Evolutionary conservation across 371 early-diverging fungal genomes (phyloP).

Genomic region (Parasitella parasitica): DNA sequence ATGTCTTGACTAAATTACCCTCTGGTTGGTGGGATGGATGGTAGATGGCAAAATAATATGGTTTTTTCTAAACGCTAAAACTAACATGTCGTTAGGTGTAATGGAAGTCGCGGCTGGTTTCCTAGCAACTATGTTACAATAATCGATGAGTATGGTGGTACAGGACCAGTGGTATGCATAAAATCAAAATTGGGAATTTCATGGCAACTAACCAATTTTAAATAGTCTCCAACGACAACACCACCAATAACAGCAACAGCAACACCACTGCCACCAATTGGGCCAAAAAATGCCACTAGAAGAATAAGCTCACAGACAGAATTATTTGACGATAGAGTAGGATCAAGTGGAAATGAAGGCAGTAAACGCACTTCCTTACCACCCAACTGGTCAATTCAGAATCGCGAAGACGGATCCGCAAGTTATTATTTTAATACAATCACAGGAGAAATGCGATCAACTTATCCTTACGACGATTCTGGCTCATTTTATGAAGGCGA

Average conservation of each 20-base stretch:
- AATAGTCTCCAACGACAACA: background rate
- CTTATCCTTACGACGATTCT: slow-evolving; percentile 35
- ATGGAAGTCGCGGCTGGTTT: slow-evolving; percentile 76
- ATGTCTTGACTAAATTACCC: slow-evolving; percentile 78
- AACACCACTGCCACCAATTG: no score
- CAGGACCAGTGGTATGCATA: slow-evolving; percentile 18
- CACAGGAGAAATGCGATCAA: slow-evolving; percentile 51
- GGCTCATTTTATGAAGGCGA: slow-evolving; percentile 7
- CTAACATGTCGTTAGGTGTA: slow-evolving; percentile 21
- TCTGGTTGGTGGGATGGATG: slow-evolving; percentile 95
- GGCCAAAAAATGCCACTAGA: background rate
- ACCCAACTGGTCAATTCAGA: slow-evolving; percentile 44
- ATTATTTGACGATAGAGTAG: slow-evolving; percentile 18
- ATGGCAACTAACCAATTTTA: background rate
- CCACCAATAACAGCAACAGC: background rate
- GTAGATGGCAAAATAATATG: slow-evolving; percentile 22
- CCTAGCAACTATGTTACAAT: slow-evolving; percentile 78
- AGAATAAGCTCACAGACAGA: background rate
- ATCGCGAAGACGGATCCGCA: slow-evolving; percentile 46
- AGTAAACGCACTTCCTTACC: slow-evolving; percentile 27
- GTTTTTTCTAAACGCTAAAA: background rate
- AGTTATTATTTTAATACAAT: slow-evolving; percentile 46
- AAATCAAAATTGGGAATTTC: background rate
- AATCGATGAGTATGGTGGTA: slow-evolving; percentile 40
- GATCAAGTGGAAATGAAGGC: background rate